A percentile compares a stretch with the other conserved stretches of the same genome.
phyloP scores from a whole-genome alignment of 1,284 basidiomycete species.

The Rhodotorula sp. region DNA sequence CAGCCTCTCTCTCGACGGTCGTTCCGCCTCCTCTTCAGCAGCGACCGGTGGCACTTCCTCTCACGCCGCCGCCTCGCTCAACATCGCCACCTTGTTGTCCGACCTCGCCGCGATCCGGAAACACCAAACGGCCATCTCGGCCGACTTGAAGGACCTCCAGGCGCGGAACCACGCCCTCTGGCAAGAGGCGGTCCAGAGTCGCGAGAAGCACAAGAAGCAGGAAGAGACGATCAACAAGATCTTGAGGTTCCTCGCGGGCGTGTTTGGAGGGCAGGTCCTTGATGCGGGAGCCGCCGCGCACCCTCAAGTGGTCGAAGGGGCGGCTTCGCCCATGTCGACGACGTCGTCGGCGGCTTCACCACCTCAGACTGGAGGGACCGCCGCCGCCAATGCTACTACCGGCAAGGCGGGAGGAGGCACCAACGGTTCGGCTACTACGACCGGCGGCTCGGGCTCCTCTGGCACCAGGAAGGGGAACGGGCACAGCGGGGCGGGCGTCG shows the following conservation, averaged over 20 bases:
- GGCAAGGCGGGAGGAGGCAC: constrained; percentile 9
- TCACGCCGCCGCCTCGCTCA: constrained; percentile 51
- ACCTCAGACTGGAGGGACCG: constrained; percentile 17
- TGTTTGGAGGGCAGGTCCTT: constrained; percentile 66
- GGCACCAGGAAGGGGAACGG: constrained; percentile 20
- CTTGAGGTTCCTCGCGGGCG: constrained; percentile 86
- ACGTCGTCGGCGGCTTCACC: no score
- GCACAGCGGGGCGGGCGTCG: constrained; percentile 48
- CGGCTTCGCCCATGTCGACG: constrained; percentile 36
- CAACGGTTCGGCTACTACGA: not conserved
- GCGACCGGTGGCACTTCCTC: constrained; percentile 22
- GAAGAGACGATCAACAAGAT: constrained; percentile 98
- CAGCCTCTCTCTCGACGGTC: not conserved
- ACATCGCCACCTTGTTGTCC: constrained; percentile 71
- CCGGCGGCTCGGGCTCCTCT: no score
- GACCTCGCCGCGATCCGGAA: constrained; percentile 86
- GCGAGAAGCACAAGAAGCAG: constrained; percentile 81
- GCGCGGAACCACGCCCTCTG: constrained; percentile 84
- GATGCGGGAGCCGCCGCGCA: constrained; percentile 3
- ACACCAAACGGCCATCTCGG: constrained; percentile 84
- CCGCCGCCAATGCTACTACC: not conserved
- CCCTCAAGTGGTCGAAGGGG: constrained; percentile 54
- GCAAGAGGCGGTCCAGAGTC: constrained; percentile 81
- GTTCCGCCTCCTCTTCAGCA: not conserved
- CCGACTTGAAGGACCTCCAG: constrained; percentile 85